Percentiles rank a stretch among this genome's conserved stretches.
These are phyloP conservation scores for Picochlorum sp. DNA, from an alignment of 139 green algal genomes.

Conservation along the genomic window DNA sequence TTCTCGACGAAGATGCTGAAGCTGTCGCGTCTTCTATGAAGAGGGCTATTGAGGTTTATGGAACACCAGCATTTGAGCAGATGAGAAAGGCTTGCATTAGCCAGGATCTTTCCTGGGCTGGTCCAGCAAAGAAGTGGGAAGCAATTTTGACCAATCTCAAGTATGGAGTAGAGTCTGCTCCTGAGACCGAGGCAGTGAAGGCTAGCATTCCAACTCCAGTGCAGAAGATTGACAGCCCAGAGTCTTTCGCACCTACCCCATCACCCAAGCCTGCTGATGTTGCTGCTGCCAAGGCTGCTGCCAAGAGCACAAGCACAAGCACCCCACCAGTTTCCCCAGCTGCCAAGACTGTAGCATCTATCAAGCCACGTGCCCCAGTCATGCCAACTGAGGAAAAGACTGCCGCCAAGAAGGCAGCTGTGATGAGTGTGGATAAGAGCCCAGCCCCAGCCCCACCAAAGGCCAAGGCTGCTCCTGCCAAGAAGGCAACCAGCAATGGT, in stretches of 20 bases:
- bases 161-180: conserved; percentile 20
- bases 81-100: conserved; percentile 87
- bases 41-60: conserved; percentile 50
- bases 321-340: neutral
- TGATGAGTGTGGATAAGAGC: neutral
- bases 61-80: conserved; percentile 61
- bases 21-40: conserved; percentile 63
- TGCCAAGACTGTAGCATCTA: conserved; percentile 1
- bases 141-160: conserved; percentile 53
- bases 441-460: conserved; percentile 8
- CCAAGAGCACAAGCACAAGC: neutral
- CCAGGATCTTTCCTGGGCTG: conserved; percentile 88
- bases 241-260: neutral
- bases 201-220: conserved; percentile 23
- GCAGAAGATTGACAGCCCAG: conserved; percentile 11
- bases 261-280: conserved; percentile 10
- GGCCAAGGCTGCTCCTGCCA: conserved; percentile 4
- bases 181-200: conserved; percentile 22
- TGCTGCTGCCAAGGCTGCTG: conserved; percentile 7
- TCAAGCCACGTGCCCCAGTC: neutral
- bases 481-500: neutral
- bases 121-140: conserved; percentile 92
- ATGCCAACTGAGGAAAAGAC: neutral
- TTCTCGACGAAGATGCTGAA: conserved; percentile 65
- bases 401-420: conserved; percentile 8